phyloP scores from a whole-genome alignment of 2,329 filamentous ascomycete species.

The Hypomyces rosellus region DNA sequence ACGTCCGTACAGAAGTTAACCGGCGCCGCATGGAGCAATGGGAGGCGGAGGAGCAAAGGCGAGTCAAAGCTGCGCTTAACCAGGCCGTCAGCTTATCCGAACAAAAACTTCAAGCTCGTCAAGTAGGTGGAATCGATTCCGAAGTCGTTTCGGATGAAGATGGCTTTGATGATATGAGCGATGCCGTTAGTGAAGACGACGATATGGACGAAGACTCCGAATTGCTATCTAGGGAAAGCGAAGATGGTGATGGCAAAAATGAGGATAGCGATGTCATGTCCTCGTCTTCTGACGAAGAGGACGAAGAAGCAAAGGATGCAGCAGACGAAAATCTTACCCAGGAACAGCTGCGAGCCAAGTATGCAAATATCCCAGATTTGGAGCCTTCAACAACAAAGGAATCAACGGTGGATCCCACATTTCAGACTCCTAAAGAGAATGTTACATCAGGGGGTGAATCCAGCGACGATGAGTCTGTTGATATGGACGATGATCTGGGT shows the following conservation, averaged over 20 bases:
- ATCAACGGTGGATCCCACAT: constrained; percentile 16
- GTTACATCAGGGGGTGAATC: constrained; percentile 37
- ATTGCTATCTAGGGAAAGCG: constrained; percentile 27
- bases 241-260: constrained; percentile 34
- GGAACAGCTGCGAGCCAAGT: constrained; percentile 63
- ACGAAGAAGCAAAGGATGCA: constrained; percentile 45
- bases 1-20: constrained; percentile 56
- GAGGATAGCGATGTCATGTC: constrained; percentile 49
- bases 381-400: constrained; percentile 24
- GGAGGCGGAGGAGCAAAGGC: constrained; percentile 59
- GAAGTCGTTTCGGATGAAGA: constrained; percentile 42
- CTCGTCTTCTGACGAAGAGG: constrained; percentile 56
- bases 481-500: constrained; percentile 62
- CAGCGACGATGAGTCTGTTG: constrained; percentile 59
- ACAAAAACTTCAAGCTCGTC: constrained; percentile 59
- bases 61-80: constrained; percentile 62
- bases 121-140: constrained; percentile 44
- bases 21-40: constrained; percentile 52
- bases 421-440: constrained; percentile 17
- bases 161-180: constrained; percentile 42
- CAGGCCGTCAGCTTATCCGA: constrained; percentile 68
- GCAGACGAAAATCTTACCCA: constrained; percentile 62
- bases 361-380: constrained; percentile 54
- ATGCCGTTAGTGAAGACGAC: constrained; percentile 35
- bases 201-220: constrained; percentile 28